A percentile compares a stretch with the other conserved stretches of the same genome.
Conservation (phyloP, 2,329 filamentous ascomycete genomes). For the Fusarium scirpi region DNA sequence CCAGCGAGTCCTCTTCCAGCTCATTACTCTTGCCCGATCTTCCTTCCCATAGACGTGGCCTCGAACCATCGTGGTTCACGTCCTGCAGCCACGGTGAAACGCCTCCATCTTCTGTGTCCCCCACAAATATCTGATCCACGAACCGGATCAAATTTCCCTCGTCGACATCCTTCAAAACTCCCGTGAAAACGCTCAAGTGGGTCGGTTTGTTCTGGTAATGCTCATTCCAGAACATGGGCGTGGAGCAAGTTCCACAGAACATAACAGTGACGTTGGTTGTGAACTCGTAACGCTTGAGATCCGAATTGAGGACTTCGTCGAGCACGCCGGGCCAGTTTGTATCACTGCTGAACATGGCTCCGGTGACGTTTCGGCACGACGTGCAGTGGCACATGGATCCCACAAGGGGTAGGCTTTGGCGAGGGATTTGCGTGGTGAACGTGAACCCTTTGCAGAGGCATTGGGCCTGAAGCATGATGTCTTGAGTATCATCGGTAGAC, state of each 20-base stretch:
- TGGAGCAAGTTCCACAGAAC: constrained; percentile 60
- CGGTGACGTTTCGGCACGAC: constrained; percentile 61
- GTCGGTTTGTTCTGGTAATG: constrained; percentile 2
- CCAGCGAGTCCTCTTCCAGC: constrained; percentile 51
- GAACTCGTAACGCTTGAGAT: constrained; percentile 55
- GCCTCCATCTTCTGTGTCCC: constrained; percentile 66
- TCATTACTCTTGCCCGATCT: constrained; percentile 40
- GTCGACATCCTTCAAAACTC: constrained; percentile 51
- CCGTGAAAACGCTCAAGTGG: constrained; percentile 53
- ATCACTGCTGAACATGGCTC: constrained; percentile 54
- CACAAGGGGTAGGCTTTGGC: constrained; percentile 56
- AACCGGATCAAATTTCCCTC: constrained; percentile 49
- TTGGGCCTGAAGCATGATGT: constrained; percentile 45
- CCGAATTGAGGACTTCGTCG: constrained; percentile 34
- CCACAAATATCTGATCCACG: constrained; percentile 58
- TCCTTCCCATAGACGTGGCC: constrained; percentile 46
- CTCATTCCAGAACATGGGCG: constrained; percentile 57
- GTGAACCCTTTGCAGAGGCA: constrained; percentile 60
- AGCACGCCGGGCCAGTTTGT: constrained; percentile 36
- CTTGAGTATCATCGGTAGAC: background rate
- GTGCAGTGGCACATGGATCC: constrained; percentile 61
- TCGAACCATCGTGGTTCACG: constrained; percentile 48
- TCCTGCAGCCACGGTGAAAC: constrained; percentile 59
- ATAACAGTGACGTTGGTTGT: constrained; percentile 49
- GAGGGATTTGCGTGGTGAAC: constrained; percentile 53